Conservation (phyloP, 2,329 filamentous ascomycete genomes). For the Paecilomyces dactylethromorphus region DNA sequence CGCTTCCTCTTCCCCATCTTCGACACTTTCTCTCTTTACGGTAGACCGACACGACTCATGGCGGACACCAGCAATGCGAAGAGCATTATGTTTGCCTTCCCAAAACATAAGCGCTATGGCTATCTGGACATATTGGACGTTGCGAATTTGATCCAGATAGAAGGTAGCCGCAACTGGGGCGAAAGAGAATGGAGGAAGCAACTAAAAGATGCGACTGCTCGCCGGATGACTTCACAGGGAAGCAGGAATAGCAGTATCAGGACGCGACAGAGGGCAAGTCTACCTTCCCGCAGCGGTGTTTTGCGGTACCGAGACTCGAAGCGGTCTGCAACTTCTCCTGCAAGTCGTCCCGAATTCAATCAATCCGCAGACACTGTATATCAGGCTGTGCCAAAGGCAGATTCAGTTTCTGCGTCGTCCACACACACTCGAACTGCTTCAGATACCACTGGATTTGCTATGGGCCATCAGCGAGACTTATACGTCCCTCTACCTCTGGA, state of each 20-base stretch:
- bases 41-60: constrained; percentile 76
- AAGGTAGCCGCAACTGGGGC: constrained; percentile 69
- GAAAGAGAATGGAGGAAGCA: constrained; percentile 86
- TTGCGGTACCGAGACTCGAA: constrained; percentile 24
- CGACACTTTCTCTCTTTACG: constrained; percentile 88
- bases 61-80: constrained; percentile 80
- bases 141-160: constrained; percentile 66
- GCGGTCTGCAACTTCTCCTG: constrained; percentile 13
- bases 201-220: constrained; percentile 78
- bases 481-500: constrained; percentile 9
- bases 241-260: constrained; percentile 49
- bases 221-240: constrained; percentile 29
- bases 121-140: constrained; percentile 89
- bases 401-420: constrained; percentile 8
- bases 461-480: constrained; percentile 2
- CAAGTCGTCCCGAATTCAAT: constrained; percentile 21
- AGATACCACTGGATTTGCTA: constrained; percentile 21
- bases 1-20: constrained; percentile 89
- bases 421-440: constrained; percentile 26
- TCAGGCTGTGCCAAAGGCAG: constrained; percentile 17
- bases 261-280: constrained; percentile 36
- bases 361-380: constrained; percentile 31
- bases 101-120: constrained; percentile 76
- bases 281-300: constrained; percentile 27
- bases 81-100: constrained; percentile 98